Conservation (phyloP, 768 basidiomycete species). For the Hygrocybe coccinea region DNA sequence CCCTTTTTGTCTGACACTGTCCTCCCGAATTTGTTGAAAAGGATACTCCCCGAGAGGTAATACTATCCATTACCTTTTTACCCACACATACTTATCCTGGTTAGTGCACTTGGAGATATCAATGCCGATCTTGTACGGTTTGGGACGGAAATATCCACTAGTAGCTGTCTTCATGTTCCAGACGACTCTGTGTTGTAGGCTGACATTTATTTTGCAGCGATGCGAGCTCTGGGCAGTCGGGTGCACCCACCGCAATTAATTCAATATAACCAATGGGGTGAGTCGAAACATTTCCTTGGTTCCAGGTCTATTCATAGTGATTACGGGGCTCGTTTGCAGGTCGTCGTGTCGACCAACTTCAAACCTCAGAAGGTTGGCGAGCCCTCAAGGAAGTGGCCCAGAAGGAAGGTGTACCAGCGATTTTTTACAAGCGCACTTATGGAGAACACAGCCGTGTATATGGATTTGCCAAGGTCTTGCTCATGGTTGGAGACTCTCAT, state of each 20-base stretch:
- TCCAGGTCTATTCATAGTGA: too few species aligned
- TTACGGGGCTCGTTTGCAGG: background rate
- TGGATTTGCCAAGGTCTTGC: constrained; percentile 59
- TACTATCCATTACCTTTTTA: background rate
- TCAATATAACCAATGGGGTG: constrained; percentile 75
- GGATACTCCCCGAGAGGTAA: constrained; percentile 48
- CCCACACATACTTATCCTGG: background rate
- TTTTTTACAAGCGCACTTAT: constrained; percentile 63
- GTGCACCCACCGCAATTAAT: constrained; percentile 48
- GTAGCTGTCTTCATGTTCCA: constrained; percentile 29
- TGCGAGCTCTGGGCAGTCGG: constrained; percentile 47
- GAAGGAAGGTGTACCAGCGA: constrained; percentile 60
- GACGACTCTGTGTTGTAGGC: background rate
- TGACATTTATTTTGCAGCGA: constrained; percentile 32
- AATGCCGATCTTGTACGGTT: constrained; percentile 56
- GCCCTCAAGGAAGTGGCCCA: constrained; percentile 57
- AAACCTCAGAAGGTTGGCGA: constrained; percentile 72
- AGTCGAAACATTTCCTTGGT: background rate
- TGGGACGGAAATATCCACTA: constrained; percentile 50
- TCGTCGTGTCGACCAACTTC: constrained; percentile 55
- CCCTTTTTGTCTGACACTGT: constrained; percentile 59
- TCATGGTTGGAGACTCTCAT: constrained; percentile 62
- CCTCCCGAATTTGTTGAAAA: constrained; percentile 54
- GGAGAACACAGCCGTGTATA: constrained; percentile 57
- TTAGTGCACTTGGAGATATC: constrained; percentile 46